A percentile compares a stretch with the other conserved stretches of the same genome.
phyloP scores from a whole-genome alignment of 441 rosid species.

The Hura crepitans region DNA sequence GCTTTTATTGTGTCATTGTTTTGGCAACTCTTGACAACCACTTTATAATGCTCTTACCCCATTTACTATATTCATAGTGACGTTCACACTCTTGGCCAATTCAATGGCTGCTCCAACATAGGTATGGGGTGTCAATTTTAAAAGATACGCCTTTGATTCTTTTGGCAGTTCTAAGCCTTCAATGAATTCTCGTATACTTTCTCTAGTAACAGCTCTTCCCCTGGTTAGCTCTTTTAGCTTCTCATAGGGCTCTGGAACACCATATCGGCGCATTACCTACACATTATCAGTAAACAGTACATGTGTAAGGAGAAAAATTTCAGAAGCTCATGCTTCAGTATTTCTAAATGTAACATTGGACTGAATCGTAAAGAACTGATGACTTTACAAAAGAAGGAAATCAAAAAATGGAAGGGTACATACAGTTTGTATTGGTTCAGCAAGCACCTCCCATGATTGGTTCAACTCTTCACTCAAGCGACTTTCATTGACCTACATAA shows the following conservation, averaged over 20 bases:
- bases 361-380: background rate
- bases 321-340: background rate
- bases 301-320: background rate
- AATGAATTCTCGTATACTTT: constrained; percentile 71
- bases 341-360: background rate
- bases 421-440: constrained; percentile 92
- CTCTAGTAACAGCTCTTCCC: constrained; percentile 78
- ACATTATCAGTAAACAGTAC: background rate
- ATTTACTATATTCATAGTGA: constrained; percentile 35
- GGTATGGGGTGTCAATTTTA: constrained; percentile 65
- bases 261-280: constrained; percentile 87
- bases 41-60: constrained; percentile 27
- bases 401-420: constrained; percentile 18
- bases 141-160: constrained; percentile 57
- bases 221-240: constrained; percentile 86
- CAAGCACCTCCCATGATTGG: constrained; percentile 88
- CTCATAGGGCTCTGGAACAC: constrained; percentile 93
- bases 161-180: constrained; percentile 64
- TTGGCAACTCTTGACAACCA: constrained; percentile 11
- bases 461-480: constrained; percentile 71
- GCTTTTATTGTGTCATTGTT: background rate
- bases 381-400: background rate
- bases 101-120: constrained; percentile 79
- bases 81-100: constrained; percentile 51
- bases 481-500: constrained; percentile 66